Evolutionary conservation across 1,284 basidiomycete genomes (phyloP), one percentile per base, ranked within the genome.

Genomic region (Sanghuangporus sanghuang): DNA sequence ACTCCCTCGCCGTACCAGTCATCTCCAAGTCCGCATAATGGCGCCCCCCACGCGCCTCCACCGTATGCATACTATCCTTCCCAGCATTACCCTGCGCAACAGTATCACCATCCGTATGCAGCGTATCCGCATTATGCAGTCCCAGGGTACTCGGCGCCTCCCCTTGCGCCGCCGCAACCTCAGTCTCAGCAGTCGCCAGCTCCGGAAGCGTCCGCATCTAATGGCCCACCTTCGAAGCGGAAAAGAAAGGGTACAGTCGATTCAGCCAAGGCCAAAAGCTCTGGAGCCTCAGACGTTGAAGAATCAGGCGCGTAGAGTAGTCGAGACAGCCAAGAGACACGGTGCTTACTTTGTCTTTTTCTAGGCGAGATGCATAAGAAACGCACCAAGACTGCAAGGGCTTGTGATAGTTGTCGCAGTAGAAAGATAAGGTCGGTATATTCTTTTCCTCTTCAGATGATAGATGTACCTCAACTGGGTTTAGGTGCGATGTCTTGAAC

Each of bases 341-440:
- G n/a, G 11, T 60, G 21, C 49, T 60, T 12, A 60, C 18, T 7
- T 27, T 21, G 72, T 57, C 67, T 69, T 61, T 59, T 71, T 58
- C 61, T 76, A 27, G 75, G 77, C 63, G 90, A 92, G 70, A 74
- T 80, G 68, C 65, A 65, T 59, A 92, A 91, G 78, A 95, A 95
- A 75, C 87, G 93, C 61, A 93, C 90, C 52, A 96, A 96, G 78
- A 95, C 93, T 2, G 89, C 90, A 71, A 86, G 93, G 63, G 93
- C 94, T 6, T 96, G 94, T 73, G 93, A 96, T 74, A 91, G 89
- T 66, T 96, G 94, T 76, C 86, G 96, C 40, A 89, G 89, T 70
- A 92, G 96, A 70, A 98, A 98, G 84, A 98, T 98, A 70, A 82
- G 90, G 81, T 85, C 39, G 62, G 27, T 74, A 73, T 56, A 72